Conservation (phyloP, 2,329 filamentous ascomycete species). For the Fusarium sp. region DNA sequence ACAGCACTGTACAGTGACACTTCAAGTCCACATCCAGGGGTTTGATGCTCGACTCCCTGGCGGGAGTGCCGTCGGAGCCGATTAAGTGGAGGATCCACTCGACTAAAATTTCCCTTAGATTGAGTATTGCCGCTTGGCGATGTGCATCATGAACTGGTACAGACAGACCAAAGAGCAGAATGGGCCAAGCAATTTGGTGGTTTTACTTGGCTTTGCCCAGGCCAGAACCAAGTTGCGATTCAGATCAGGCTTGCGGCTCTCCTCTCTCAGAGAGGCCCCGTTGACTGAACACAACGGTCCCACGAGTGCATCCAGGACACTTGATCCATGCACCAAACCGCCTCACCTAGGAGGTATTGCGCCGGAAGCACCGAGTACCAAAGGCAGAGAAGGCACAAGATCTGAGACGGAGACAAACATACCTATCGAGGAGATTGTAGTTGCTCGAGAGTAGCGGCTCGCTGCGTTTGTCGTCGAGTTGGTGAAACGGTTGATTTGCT, state of each 20-base stretch:
- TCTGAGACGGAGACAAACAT: conserved; percentile 44
- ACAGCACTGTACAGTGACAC: conserved; percentile 32
- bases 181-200: conserved; percentile 12
- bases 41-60: conserved; percentile 45
- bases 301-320: conserved; percentile 43
- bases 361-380: conserved; percentile 45
- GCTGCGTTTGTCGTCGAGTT: conserved; percentile 39
- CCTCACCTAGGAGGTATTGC: conserved; percentile 46
- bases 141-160: conserved; percentile 44
- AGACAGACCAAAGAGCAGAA: not conserved
- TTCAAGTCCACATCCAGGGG: conserved; percentile 42
- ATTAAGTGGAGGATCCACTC: conserved; percentile 48
- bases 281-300: conserved; percentile 36
- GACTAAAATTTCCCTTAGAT: conserved; percentile 48
- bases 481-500: conserved; percentile 37
- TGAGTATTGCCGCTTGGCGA: conserved; percentile 51
- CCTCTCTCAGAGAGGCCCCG: conserved; percentile 16
- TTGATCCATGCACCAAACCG: conserved; percentile 49
- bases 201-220: conserved; percentile 13
- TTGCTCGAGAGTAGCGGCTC: conserved; percentile 27
- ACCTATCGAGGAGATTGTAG: conserved; percentile 38
- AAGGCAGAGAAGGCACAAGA: conserved; percentile 35
- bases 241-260: conserved; percentile 30
- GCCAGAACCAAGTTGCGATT: conserved; percentile 18
- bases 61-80: conserved; percentile 47